These are phyloP conservation scores for Backusella luteola DNA, from an alignment of 192 early-diverging fungal species.

Conservation along the genomic window DNA sequence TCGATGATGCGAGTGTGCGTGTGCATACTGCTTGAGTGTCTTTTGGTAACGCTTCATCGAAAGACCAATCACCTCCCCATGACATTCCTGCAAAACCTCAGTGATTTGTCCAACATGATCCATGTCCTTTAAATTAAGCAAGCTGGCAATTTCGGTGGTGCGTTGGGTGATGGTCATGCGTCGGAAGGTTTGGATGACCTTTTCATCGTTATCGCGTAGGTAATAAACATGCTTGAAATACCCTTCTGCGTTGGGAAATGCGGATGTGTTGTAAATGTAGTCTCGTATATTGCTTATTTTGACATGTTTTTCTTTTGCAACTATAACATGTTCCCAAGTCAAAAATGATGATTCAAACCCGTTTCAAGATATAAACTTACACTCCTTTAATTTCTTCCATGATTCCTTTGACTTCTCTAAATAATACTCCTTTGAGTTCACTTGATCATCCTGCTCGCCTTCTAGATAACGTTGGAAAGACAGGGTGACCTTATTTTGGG, in stretches of 20 bases:
- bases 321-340: background rate
- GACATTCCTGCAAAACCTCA: constrained; percentile 45
- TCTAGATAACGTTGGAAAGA: background rate
- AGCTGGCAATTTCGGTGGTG: constrained; percentile 50
- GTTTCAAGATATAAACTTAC: constrained; percentile 11
- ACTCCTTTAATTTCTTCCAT: constrained; percentile 23
- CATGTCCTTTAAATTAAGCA: constrained; percentile 37
- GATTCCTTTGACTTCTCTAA: background rate
- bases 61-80: constrained; percentile 52
- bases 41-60: constrained; percentile 54
- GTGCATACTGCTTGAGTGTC: constrained; percentile 54
- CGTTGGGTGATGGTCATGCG: constrained; percentile 53
- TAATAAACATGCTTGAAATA: constrained; percentile 57
- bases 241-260: constrained; percentile 45
- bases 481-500: background rate
- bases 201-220: constrained; percentile 29
- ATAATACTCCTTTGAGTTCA: background rate
- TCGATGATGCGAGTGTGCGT: constrained; percentile 46
- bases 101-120: constrained; percentile 51
- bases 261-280: constrained; percentile 19
- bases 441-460: background rate
- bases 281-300: constrained; percentile 17
- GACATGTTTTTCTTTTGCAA: constrained; percentile 21
- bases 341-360: background rate
- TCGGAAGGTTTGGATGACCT: constrained; percentile 57